Evolutionary conservation across 331 rosid genomes (phyloP).

Genomic region (Dryas integrifolia): DNA sequence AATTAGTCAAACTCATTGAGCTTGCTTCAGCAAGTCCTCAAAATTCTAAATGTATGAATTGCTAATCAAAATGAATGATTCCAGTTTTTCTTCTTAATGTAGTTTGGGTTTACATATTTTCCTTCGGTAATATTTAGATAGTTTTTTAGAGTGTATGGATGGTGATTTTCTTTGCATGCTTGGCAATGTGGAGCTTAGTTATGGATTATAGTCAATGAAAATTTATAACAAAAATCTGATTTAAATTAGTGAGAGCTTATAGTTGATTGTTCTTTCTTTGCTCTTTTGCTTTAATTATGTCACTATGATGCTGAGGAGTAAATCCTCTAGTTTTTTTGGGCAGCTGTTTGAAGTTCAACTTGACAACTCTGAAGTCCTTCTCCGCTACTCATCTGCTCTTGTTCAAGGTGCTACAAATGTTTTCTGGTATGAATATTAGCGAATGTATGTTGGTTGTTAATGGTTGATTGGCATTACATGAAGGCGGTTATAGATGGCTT

Average conservation of each 20-base stretch:
- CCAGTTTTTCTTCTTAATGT: not conserved
- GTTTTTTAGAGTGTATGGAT: not conserved
- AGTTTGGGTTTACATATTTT: not conserved
- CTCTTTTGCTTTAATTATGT: not conserved
- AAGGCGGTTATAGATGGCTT: slow-evolving; percentile 1
- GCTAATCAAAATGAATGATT: not conserved
- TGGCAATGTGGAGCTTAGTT: not conserved
- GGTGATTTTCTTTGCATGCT: not conserved
- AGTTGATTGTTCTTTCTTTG: not conserved
- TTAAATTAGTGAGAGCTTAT: not conserved
- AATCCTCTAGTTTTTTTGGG: slow-evolving; percentile 19
- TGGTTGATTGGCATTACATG: slow-evolving; percentile 7
- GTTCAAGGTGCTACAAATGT: slow-evolving; percentile 93
- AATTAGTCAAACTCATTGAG: not conserved
- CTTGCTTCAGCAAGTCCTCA: not conserved
- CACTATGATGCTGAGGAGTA: slow-evolving; percentile 12
- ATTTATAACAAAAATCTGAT: not conserved
- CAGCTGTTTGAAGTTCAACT: slow-evolving; percentile 91
- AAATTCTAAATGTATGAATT: not conserved
- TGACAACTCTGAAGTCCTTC: slow-evolving; percentile 81
- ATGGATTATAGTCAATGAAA: not conserved
- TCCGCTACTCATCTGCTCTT: slow-evolving; percentile 95
- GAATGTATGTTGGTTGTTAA: not conserved
- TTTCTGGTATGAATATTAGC: slow-evolving; percentile 70
- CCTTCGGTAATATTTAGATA: not conserved